Base-by-base conservation (phyloP, 1,284 basidiomycete species). In the Ceratobasidium sp. region DNA sequence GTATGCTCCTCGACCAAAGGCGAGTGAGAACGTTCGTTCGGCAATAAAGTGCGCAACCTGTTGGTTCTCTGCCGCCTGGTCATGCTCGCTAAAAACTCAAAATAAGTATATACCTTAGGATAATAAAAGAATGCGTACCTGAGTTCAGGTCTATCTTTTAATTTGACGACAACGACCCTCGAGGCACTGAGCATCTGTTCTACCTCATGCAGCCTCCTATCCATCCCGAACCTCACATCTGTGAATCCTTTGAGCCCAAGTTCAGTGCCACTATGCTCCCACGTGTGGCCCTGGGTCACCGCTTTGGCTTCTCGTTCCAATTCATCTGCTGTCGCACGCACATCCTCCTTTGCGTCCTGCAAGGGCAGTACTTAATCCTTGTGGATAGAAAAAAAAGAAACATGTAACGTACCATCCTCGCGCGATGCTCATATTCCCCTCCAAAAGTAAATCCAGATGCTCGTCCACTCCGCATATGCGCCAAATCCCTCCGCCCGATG, bases 1-100 rank as follows among this genome's bases (percentile, higher is more conserved):
- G 80, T 94, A 95, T 85, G 96, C 90, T 0, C 92, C 94, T 75
- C 93, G 87, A 2, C 96, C 96, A 75, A 95, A 88, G 0, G 95
- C 90, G 44, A 97, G 83, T 0, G 95, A 90, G 35, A 96, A 84
- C 0, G 95, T 98, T 57, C 95, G 87, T 78, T 94, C 91, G 18
- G 93, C 90, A 41, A 96, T 87, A 26, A 91, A 87, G 52, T 91
- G 82, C 4, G 93, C 91, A 74, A 93, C 88, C 63, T 86, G 86
- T 77, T 96, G 93, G 54, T 96, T 91, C 76, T 95, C 93, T 77
- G 90, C 90, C 11, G 87, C 84, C 77, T 92, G 87, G 63, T 95
- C 93, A 73, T 91, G 89, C 76, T 95, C 93, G 74, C 92, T 95
- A 75, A 5, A 46, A 9, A 73, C 47, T 55, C 21, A 49, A 73